phyloP scores from a whole-genome alignment of 78 protist genomes.

The Speleostelium caveatum region DNA sequence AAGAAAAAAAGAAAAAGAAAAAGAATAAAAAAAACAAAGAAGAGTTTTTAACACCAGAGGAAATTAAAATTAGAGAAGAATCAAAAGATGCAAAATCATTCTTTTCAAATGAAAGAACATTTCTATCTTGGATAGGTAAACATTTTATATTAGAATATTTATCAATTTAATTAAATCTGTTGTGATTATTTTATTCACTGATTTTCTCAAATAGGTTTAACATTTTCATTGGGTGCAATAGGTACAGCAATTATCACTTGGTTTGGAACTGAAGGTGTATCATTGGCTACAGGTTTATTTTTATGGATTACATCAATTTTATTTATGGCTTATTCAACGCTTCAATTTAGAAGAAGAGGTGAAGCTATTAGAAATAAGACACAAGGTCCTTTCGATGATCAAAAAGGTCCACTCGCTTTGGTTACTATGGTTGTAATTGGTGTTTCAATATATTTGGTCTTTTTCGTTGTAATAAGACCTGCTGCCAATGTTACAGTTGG shows the following conservation, averaged over 20 bases:
- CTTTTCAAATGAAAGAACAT: constrained; percentile 73
- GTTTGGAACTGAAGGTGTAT: constrained; percentile 77
- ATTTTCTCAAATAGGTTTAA: background rate
- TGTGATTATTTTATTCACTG: background rate
- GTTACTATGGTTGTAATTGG: constrained; percentile 66
- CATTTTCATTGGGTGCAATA: constrained; percentile 71
- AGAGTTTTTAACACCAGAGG: constrained; percentile 59
- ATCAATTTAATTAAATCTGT: too few species aligned
- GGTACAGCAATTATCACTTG: constrained; percentile 72
- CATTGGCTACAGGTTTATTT: constrained; percentile 66
- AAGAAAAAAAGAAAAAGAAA: constrained; percentile 22
- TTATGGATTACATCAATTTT: constrained; percentile 40
- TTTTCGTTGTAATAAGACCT: constrained; percentile 73
- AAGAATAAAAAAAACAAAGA: constrained; percentile 2
- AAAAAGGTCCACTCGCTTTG: constrained; percentile 65
- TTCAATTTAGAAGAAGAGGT: constrained; percentile 66
- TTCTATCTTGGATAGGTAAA: constrained; percentile 63
- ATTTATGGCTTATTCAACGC: constrained; percentile 57
- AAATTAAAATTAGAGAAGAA: constrained; percentile 67
- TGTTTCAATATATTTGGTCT: constrained; percentile 63
- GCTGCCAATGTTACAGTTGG: constrained; percentile 8
- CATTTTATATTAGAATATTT: background rate
- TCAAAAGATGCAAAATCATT: constrained; percentile 73
- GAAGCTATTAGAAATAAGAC: constrained; percentile 65
- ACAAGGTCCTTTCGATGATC: constrained; percentile 79